phyloP scores from a whole-genome alignment of 345 rosid species.

The Limnanthes douglasii region DNA sequence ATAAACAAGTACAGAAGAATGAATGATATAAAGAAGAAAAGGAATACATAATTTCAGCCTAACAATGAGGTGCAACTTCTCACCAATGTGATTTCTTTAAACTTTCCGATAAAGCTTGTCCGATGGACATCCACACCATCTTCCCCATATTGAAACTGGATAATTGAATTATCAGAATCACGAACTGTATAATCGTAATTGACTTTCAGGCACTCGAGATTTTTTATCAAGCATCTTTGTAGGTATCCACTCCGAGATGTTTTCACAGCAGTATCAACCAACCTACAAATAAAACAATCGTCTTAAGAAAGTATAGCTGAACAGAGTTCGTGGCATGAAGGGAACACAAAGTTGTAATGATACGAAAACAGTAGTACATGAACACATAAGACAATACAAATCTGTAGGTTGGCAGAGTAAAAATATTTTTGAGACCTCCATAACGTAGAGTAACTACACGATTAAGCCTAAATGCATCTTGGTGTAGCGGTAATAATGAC shows the following conservation, averaged over 20 bases:
- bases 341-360: too few relatives aligned
- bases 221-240: constrained; percentile 93
- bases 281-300: constrained; percentile 28
- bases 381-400: too few relatives aligned
- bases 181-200: constrained; percentile 91
- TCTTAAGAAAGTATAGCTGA: not conserved
- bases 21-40: constrained; percentile 7
- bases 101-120: constrained; percentile 64
- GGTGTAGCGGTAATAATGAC: constrained; percentile 1
- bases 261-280: constrained; percentile 97
- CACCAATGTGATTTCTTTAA: constrained; percentile 54
- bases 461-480: not conserved
- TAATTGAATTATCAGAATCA: constrained; percentile 85
- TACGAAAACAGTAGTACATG: too few relatives aligned
- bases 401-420: too few relatives aligned
- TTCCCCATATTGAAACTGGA: constrained; percentile 93
- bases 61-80: constrained; percentile 14
- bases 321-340: not conserved
- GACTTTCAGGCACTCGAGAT: constrained; percentile 85
- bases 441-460: constrained; percentile 1
- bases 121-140: constrained; percentile 95
- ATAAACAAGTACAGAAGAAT: constrained; percentile 1
- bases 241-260: constrained; percentile 99
- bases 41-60: too few relatives aligned
- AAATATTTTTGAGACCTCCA: too few relatives aligned